phyloP scores from a whole-genome alignment of 73 alveolate genomes.

The Effrenium voratum region DNA sequence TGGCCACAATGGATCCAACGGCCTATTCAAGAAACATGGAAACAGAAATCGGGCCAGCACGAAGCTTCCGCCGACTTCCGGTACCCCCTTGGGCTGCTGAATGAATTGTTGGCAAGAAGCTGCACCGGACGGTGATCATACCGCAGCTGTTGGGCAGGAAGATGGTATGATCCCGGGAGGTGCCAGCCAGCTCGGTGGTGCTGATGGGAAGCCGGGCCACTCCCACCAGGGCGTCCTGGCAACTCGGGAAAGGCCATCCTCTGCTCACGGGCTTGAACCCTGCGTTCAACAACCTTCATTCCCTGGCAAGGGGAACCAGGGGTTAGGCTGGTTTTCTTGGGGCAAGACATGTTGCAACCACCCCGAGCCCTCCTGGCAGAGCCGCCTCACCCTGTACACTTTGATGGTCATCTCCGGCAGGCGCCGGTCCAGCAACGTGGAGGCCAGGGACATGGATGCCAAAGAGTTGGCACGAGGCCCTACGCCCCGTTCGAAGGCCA shows the following conservation, averaged over 20 bases:
- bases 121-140: slow-evolving; percentile 48
- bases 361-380: slow-evolving; percentile 53
- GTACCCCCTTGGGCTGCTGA: no score
- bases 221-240: slow-evolving; percentile 63
- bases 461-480: slow-evolving; percentile 66
- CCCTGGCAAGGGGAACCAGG: no score
- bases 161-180: slow-evolving; percentile 54
- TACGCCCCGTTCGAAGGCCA: slow-evolving; percentile 30
- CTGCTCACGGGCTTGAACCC: no score
- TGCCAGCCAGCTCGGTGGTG: slow-evolving; percentile 86
- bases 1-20: no score
- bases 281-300: no score
- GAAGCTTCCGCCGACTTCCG: no score
- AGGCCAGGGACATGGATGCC: slow-evolving; percentile 83
- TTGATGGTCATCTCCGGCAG: slow-evolving; percentile 81
- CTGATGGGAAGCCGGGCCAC: slow-evolving; percentile 67
- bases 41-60: no score
- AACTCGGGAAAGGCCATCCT: no score
- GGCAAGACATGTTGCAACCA: no score
- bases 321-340: no score
- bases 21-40: no score
- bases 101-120: no score
- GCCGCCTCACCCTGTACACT: slow-evolving; percentile 69
- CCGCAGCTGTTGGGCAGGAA: slow-evolving; percentile 56
- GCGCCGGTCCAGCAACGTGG: slow-evolving; percentile 58